Percentiles rank a stretch among this genome's conserved stretches.
These are phyloP conservation scores for Trichoderma parareesei DNA, from an alignment of 495 filamentous ascomycete genomes.

Conservation along the genomic window DNA sequence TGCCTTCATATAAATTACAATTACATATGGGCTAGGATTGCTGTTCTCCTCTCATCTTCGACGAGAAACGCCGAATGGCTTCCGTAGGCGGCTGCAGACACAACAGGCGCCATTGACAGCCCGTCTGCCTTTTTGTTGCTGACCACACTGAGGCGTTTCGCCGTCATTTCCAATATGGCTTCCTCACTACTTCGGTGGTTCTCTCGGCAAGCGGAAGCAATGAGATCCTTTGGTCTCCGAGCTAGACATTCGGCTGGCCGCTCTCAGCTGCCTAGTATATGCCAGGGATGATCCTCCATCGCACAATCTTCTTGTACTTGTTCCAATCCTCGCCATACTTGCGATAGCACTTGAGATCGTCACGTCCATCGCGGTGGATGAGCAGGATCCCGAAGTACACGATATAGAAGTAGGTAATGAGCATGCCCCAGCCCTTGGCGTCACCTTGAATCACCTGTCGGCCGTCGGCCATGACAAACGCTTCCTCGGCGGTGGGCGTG, in stretches of 20 bases:
- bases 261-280: slow-evolving; percentile 53
- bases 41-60: neutral
- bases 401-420: slow-evolving; percentile 93
- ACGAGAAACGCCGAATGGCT: slow-evolving; percentile 4
- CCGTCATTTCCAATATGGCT: neutral
- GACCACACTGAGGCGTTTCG: too few relatives aligned
- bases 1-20: neutral
- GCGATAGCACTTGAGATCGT: slow-evolving; percentile 83
- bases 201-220: neutral
- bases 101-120: neutral
- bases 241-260: neutral
- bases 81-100: neutral
- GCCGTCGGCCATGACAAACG: slow-evolving; percentile 48
- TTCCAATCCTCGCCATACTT: slow-evolving; percentile 97
- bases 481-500: slow-evolving; percentile 28
- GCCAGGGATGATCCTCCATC: slow-evolving; percentile 80
- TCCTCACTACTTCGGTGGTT: neutral
- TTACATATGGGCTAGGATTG: neutral
- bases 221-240: neutral
- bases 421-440: slow-evolving; percentile 69
- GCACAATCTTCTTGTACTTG: slow-evolving; percentile 75
- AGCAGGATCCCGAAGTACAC: slow-evolving; percentile 86
- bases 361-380: slow-evolving; percentile 81
- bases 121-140: too few relatives aligned
- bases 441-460: slow-evolving; percentile 62